Percentiles rank a stretch among this genome's conserved stretches.
Conservation (phyloP, 768 basidiomycete species). For the Trametes coccinea region DNA sequence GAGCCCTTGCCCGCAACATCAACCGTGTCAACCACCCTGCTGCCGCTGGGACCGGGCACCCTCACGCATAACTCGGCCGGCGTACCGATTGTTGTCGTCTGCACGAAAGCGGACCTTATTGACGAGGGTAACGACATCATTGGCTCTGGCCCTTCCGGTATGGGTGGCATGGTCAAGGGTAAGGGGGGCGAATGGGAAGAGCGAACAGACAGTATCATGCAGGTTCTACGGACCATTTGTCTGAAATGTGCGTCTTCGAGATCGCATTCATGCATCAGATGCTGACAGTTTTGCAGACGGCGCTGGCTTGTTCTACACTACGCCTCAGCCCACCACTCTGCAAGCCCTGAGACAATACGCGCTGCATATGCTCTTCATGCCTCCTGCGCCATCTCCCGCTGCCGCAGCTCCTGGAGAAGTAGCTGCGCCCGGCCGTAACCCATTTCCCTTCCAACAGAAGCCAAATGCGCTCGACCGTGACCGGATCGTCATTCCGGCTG, state of each 20-base stretch:
- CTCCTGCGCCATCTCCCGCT: slow-evolving; percentile 58
- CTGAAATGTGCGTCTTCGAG: slow-evolving; percentile 73
- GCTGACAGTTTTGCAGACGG: slow-evolving; percentile 59
- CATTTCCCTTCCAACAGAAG: slow-evolving; percentile 84
- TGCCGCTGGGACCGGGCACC: slow-evolving; percentile 84
- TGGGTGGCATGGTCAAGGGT: slow-evolving; percentile 90
- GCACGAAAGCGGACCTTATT: slow-evolving; percentile 92
- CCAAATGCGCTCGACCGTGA: slow-evolving; percentile 94
- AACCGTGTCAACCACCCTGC: slow-evolving; percentile 62
- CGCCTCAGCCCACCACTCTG: slow-evolving; percentile 73
- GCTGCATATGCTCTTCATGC: slow-evolving; percentile 77
- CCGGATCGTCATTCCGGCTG: slow-evolving; percentile 86
- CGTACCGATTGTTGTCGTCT: slow-evolving; percentile 84
- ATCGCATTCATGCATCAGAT: background rate
- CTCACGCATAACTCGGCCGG: slow-evolving; percentile 87
- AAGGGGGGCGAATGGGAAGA: slow-evolving; percentile 96
- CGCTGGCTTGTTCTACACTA: slow-evolving; percentile 89
- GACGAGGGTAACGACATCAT: slow-evolving; percentile 77
- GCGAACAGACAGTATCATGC: slow-evolving; percentile 92
- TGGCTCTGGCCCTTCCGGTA: slow-evolving; percentile 71
- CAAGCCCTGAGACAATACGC: slow-evolving; percentile 79
- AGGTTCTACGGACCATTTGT: slow-evolving; percentile 89
- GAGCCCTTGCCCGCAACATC: slow-evolving; percentile 66
- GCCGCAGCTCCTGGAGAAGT: slow-evolving; percentile 36
- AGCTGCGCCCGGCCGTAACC: slow-evolving; percentile 61